A percentile compares a stretch with the other conserved stretches of the same genome.
Evolutionary conservation across 1,284 basidiomycete genomes (phyloP).

Genomic region (Stygiomarasmius scandens): DNA sequence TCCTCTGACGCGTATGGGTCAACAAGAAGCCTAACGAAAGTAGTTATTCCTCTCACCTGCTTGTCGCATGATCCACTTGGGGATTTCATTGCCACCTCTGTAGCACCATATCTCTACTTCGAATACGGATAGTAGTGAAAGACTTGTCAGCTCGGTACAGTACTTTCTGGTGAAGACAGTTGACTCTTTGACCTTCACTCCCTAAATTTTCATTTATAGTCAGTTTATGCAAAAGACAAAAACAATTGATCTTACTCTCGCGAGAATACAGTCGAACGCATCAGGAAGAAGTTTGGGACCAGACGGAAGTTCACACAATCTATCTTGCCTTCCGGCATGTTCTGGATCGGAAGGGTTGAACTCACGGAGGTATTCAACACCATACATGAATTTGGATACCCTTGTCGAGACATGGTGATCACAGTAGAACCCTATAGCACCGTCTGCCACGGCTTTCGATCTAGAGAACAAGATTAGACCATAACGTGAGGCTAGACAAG

Average conservation of each 20-base stretch:
- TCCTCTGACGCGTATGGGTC: no score
- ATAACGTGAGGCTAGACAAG: conserved; percentile 8
- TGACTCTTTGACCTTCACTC: conserved; percentile 76
- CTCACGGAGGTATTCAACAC: conserved; percentile 74
- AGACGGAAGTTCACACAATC: conserved; percentile 73
- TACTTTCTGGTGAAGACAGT: conserved; percentile 79
- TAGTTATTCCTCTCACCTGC: conserved; percentile 47
- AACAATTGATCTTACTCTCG: conserved; percentile 48
- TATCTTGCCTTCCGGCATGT: conserved; percentile 61
- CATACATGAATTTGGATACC: conserved; percentile 78
- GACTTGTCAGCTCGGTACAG: conserved; percentile 75
- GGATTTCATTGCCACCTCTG: conserved; percentile 65
- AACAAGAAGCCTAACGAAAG: background rate
- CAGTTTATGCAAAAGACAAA: conserved; percentile 10
- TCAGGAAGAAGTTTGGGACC: conserved; percentile 74
- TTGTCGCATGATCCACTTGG: conserved; percentile 71
- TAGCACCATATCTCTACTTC: conserved; percentile 83
- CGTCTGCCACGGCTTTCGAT: conserved; percentile 80
- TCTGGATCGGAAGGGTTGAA: conserved; percentile 66
- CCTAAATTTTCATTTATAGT: conserved; percentile 34
- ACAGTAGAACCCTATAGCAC: conserved; percentile 79
- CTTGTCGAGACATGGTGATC: conserved; percentile 80
- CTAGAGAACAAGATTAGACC: conserved; percentile 34
- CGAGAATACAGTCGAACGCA: conserved; percentile 78
- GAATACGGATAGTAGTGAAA: conserved; percentile 73